These are phyloP conservation scores for Sporothrix pseudoabietina DNA, from an alignment of 2,329 filamentous ascomycete species.

Conservation along the genomic window DNA sequence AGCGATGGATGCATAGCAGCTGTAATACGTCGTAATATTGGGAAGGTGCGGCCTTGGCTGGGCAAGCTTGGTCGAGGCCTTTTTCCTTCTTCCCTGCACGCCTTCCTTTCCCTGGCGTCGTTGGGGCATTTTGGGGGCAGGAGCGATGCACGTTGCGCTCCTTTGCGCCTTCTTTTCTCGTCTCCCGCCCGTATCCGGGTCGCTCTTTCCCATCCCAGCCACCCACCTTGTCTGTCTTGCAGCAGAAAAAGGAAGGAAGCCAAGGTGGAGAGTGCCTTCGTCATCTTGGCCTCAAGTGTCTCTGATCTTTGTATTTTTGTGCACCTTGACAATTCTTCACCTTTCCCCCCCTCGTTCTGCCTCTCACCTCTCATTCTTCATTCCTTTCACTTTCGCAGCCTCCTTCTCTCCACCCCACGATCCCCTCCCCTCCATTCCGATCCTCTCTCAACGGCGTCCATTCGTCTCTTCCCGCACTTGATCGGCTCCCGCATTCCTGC, in stretches of 20 bases:
- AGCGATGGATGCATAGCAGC: conserved; percentile 1
- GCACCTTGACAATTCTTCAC: background rate
- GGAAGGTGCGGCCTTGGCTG: conserved; percentile 18
- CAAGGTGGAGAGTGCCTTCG: conserved; percentile 10
- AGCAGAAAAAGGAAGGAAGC: background rate
- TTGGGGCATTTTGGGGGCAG: conserved; percentile 1
- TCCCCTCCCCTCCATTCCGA: conserved; percentile 11
- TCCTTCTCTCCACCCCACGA: background rate
- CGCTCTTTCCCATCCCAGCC: conserved; percentile 24
- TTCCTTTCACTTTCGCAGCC: background rate
- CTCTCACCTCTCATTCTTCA: background rate
- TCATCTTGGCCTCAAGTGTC: conserved; percentile 15
- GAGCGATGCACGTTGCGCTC: background rate
- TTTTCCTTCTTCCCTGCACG: background rate
- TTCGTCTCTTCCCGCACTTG: conserved; percentile 18
- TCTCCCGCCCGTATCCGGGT: conserved; percentile 22
- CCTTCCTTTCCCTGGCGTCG: background rate
- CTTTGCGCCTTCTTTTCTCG: background rate
- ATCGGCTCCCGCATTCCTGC: conserved; percentile 28
- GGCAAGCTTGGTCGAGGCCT: background rate
- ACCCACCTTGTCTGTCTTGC: background rate
- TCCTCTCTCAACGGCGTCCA: conserved; percentile 6
- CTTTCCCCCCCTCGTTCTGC: background rate
- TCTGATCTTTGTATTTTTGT: background rate
- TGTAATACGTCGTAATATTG: conserved; percentile 11